Evolutionary conservation across 495 filamentous ascomycete species (phyloP), one percentile per base, ranked within the genome.

Genomic region (Neurospora tetrasperma): DNA sequence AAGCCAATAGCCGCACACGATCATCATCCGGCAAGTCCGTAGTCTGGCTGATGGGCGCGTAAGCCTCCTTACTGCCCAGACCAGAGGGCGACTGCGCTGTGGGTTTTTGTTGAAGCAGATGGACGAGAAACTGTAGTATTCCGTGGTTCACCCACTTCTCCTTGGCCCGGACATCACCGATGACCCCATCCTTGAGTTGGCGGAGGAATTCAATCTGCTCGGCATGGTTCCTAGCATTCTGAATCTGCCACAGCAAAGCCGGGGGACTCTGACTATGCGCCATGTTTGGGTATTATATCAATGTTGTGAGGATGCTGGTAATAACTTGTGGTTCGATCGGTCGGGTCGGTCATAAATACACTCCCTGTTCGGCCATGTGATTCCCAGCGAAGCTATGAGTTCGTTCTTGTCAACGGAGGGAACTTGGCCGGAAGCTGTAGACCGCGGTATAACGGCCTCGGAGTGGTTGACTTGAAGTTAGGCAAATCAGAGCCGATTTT

Each of bases 151-250:
- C 83, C 86, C 89, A 94, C 46, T 87, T 75, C 77, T 94, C 91
- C 80, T 99, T 99, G 78, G 90, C 89, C 78, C 96, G 90, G 38
- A 92, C 88, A 82, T 98, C 93, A 42, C 96, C 96, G 75, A 97
- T 89, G 54, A 96, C 84, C 72, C 96, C 91, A 81, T 97, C 94
- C 85, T 97, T 99, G 16, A 98, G 81, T 39, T 85, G 82, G 66
- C 89, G 87, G 54, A 99, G 86, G 69, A 88, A 86, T 48, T 83
- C 83, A 40, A 90, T 84, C 77, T 93, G 91, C 59, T 88, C 85
- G 5, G 85, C 83, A 73, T 86, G 80, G 73, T 88, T 89, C 70
- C 86, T 87, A 54, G 90, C 84, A 76, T 83, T 87, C 70, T 86
- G 85, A 73, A 94, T 85, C 80, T 91, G 87, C 54, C 54, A 66